Evolutionary conservation across 202 grass and related monocot species (phyloP).

Genomic region (Digitaria exilis): DNA sequence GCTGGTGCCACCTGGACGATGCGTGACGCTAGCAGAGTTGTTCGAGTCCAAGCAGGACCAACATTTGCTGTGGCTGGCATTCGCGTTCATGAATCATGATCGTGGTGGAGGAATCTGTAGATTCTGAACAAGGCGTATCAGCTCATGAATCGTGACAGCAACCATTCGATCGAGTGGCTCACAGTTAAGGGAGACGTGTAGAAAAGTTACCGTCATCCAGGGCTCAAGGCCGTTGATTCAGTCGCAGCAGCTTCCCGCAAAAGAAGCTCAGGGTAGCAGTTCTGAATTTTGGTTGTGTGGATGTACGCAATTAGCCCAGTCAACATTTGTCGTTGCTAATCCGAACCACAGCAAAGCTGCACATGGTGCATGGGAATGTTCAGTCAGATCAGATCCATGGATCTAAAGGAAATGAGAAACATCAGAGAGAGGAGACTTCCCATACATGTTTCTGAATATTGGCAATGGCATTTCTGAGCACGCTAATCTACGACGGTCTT

Average conservation of each 20-base stretch:
- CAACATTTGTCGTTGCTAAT: neutral
- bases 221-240: neutral
- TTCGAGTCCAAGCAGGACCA: neutral
- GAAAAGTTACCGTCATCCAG: neutral
- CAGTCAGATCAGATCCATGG: neutral
- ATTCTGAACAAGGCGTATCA: neutral
- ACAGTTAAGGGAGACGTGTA: neutral
- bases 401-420: neutral
- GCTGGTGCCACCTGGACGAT: conserved; percentile 20
- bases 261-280: neutral
- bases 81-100: neutral
- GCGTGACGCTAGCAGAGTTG: neutral
- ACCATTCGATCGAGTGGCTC: neutral
- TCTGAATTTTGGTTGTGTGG: neutral
- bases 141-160: conserved; percentile 6
- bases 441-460: too few species aligned
- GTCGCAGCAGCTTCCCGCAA: neutral
- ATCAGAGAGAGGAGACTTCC: neutral
- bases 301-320: neutral
- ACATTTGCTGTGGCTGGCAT: neutral
- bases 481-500: too few species aligned
- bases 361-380: neutral
- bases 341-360: neutral
- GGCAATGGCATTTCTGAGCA: too few species aligned
- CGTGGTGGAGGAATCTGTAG: neutral